These are phyloP conservation scores for Meira nashicola DNA, from an alignment of 1,284 basidiomycete genomes.

Conservation along the genomic window DNA sequence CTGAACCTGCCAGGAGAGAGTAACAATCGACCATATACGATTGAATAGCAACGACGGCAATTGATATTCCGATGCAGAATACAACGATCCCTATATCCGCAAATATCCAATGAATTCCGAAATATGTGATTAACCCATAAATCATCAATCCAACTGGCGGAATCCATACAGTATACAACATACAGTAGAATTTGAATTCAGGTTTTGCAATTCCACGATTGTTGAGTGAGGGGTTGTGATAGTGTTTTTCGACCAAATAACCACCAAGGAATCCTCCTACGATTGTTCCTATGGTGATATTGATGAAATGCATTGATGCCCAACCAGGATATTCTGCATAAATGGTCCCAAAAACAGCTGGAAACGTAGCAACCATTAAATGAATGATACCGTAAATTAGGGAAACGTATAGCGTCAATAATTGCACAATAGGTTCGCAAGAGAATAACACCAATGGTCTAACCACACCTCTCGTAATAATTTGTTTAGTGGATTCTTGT, in stretches of 20 bases:
- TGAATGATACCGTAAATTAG: constrained; percentile 9
- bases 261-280: constrained; percentile 6
- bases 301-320: constrained; percentile 14
- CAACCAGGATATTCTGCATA: constrained; percentile 8
- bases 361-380: constrained; percentile 8
- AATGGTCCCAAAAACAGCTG: constrained; percentile 10
- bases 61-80: constrained; percentile 5
- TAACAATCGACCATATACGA: constrained; percentile 13
- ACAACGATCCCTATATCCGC: constrained; percentile 6
- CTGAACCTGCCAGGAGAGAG: constrained; percentile 7
- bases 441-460: constrained; percentile 5
- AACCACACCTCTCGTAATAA: neutral
- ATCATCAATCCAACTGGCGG: constrained; percentile 3
- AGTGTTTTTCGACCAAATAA: neutral
- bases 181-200: constrained; percentile 5
- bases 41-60: constrained; percentile 3
- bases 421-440: constrained; percentile 6
- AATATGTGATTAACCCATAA: constrained; percentile 2
- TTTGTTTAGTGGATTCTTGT: neutral
- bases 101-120: constrained; percentile 8
- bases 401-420: neutral
- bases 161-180: constrained; percentile 3
- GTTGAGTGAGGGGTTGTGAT: neutral
- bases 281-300: constrained; percentile 4
- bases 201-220: constrained; percentile 6